A percentile compares a stretch with the other conserved stretches of the same genome.
Evolutionary conservation across 441 rosid species (phyloP).

Genomic region (Viola pubescens): DNA sequence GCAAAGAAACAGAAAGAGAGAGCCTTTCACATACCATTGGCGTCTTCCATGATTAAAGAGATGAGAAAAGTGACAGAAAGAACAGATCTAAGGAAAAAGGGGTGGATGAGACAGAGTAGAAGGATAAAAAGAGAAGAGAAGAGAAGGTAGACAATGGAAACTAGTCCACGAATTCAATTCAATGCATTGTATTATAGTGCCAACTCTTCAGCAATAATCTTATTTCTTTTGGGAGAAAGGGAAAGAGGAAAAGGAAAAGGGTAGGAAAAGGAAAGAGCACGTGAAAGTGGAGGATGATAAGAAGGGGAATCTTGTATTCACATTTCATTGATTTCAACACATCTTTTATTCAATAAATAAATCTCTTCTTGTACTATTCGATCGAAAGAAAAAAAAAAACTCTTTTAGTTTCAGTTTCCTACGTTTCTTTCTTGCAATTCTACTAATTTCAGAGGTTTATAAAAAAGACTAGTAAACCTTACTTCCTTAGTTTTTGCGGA

Average conservation of each 20-base stretch:
- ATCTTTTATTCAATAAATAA: too few species aligned
- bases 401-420: too few species aligned
- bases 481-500: too few species aligned
- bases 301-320: too few species aligned
- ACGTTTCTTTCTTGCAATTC: too few species aligned
- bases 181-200: background rate
- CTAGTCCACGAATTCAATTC: conserved; percentile 8
- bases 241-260: too few species aligned
- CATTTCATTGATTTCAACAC: too few species aligned
- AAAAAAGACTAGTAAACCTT: too few species aligned
- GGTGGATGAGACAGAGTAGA: background rate
- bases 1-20: background rate
- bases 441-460: too few species aligned
- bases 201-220: background rate
- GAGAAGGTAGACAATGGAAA: conserved; percentile 2
- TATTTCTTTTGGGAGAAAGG: background rate
- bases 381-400: too few species aligned
- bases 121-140: background rate
- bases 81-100: background rate
- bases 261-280: background rate
- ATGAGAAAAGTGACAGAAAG: background rate
- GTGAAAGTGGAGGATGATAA: background rate
- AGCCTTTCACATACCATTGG: conserved; percentile 16
- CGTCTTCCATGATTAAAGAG: conserved; percentile 18
- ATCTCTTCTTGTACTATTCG: too few species aligned